Evolutionary conservation across 1,284 basidiomycete genomes (phyloP).

Genomic region (Mycena citricolor): DNA sequence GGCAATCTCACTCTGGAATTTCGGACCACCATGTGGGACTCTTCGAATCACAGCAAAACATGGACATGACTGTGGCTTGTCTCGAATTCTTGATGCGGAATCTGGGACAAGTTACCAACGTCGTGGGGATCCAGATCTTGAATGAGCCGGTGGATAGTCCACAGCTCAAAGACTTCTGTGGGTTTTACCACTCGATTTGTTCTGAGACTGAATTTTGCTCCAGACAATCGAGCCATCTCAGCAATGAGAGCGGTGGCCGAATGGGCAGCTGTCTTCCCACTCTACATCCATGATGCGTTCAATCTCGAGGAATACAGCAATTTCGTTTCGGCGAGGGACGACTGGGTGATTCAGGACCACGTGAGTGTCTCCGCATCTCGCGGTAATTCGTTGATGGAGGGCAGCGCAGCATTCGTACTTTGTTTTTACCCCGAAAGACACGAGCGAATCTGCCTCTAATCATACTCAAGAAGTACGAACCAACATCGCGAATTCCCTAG

Average conservation of each 20-base stretch:
- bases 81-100: slow-evolving; percentile 58
- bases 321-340: slow-evolving; percentile 54
- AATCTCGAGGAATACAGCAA: slow-evolving; percentile 56
- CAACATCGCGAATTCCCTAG: slow-evolving; percentile 41
- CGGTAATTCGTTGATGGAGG: background rate
- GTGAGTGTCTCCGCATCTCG: background rate
- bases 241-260: slow-evolving; percentile 51
- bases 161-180: slow-evolving; percentile 56
- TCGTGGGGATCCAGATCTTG: slow-evolving; percentile 74
- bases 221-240: slow-evolving; percentile 53
- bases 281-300: slow-evolving; percentile 80
- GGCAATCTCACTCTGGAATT: slow-evolving; percentile 73
- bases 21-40: slow-evolving; percentile 60
- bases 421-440: slow-evolving; percentile 57
- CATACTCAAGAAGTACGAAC: slow-evolving; percentile 51
- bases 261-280: slow-evolving; percentile 51
- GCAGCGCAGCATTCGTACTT: slow-evolving; percentile 61
- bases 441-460: slow-evolving; percentile 44
- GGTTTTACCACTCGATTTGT: slow-evolving; percentile 18
- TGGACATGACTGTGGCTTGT: slow-evolving; percentile 59
- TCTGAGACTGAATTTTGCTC: background rate
- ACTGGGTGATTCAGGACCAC: slow-evolving; percentile 78
- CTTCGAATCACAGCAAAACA: slow-evolving; percentile 51
- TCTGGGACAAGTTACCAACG: slow-evolving; percentile 64
- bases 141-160: slow-evolving; percentile 68